Percentiles rank a stretch among this genome's conserved stretches.
These are phyloP conservation scores for Suhomyces bribrorum DNA, from an alignment of 1,139 yeast species.

Conservation along the genomic window DNA sequence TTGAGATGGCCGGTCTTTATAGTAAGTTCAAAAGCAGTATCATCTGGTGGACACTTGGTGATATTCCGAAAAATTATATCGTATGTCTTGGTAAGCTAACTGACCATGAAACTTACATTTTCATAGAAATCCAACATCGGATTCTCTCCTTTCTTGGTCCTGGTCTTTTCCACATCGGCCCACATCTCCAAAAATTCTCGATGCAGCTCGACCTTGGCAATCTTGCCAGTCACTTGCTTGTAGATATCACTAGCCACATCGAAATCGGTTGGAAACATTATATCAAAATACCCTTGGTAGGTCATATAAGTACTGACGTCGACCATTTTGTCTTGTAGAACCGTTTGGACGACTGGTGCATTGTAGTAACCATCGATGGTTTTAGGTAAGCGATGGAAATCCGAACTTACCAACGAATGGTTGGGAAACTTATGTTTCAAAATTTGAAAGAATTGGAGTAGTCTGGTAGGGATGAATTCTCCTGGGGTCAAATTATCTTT, in stretches of 20 bases:
- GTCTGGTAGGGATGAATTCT: constrained; percentile 79
- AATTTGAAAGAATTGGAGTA: constrained; percentile 65
- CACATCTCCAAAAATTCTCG: constrained; percentile 65
- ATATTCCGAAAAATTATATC: too few species aligned
- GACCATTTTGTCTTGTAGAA: constrained; percentile 65
- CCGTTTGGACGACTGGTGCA: constrained; percentile 84
- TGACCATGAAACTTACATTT: constrained; percentile 74
- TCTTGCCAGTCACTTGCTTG: constrained; percentile 62
- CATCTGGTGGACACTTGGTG: too few species aligned
- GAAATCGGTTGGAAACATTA: constrained; percentile 85
- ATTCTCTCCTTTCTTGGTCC: constrained; percentile 76
- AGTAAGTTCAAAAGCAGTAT: background rate
- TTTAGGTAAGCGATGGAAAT: constrained; percentile 66
- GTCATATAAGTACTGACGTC: constrained; percentile 77
- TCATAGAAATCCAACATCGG: constrained; percentile 83
- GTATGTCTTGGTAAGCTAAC: too few species aligned
- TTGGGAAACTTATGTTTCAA: constrained; percentile 70
- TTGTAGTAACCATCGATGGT: constrained; percentile 62
- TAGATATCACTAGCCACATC: constrained; percentile 62
- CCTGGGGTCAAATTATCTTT: constrained; percentile 71
- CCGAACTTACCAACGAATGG: constrained; percentile 72
- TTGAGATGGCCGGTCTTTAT: too few species aligned
- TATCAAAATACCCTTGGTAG: constrained; percentile 81
- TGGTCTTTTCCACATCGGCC: constrained; percentile 70
- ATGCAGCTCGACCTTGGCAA: constrained; percentile 58